Base-by-base conservation (phyloP, 2,329 filamentous ascomycete genomes). In the Neocucurbitaria cava region DNA sequence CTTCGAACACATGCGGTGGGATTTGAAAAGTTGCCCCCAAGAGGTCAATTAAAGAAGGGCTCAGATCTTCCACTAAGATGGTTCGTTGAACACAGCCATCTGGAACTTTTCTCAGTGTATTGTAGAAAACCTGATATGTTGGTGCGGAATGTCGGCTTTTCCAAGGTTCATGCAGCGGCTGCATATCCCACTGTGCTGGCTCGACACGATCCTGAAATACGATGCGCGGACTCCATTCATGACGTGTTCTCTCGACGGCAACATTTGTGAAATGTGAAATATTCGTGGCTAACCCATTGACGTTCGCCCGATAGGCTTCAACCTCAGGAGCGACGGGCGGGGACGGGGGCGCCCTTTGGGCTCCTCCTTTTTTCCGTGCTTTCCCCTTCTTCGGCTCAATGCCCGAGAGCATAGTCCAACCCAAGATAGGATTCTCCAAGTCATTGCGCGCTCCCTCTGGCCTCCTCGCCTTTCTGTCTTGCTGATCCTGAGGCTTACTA, bases 11-110 rank as follows among this genome's bases (percentile, higher is more conserved):
- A 8, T 60, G 54, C 8, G 61, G 56, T 1, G 56, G 54, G 13
- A 64, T 62, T 8, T 62, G 39, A 15, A 64, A 62, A 15, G 54
- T 62, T 17, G 59, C 56, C 0, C 61, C 61, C 2, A 64, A 17
- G 2, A 56, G 24, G 10, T 60, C 50, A 11, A 62, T 56, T 35
- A 60, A 36, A 6, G 43, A 24, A 7, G 61, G 61, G 1, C 23
- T 49, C 0, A 62, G 39, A 33, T 64, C 61, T 38, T 64, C 58
- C 2, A 64, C 52, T 3, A 64, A 36, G 3, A 64, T 38, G 1
- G 49, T 24, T 49, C 54, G 39, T 40, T 55, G 52, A 6, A 36
- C 23, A 26, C 51, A 54, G 23, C 44, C 24, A 6, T 49, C 33
- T 3, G 38, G 7, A 3, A 52, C 18, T 9, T 41, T 42, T 20